Evolutionary conservation across 2,329 filamentous ascomycete species (phyloP).

Genomic region (Monosporascus sp.): DNA sequence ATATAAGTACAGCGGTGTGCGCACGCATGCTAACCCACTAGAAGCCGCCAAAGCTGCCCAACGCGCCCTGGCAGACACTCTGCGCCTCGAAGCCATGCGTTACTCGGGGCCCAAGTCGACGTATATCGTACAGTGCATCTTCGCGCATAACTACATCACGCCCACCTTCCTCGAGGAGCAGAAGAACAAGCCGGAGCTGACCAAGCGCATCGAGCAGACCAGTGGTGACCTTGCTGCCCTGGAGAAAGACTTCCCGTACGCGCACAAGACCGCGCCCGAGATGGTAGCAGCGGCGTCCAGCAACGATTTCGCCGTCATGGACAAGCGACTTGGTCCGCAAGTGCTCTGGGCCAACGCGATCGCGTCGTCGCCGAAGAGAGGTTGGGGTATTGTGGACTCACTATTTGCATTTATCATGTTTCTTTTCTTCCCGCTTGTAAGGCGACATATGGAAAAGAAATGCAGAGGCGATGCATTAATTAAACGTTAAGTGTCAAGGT

Average conservation of each 20-base stretch:
- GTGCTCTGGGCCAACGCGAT: too few relatives aligned
- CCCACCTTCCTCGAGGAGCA: slow-evolving; percentile 20
- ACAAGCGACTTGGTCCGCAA: too few relatives aligned
- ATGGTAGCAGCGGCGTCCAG: too few relatives aligned
- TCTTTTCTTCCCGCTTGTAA: background rate
- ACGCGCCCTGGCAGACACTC: slow-evolving; percentile 20
- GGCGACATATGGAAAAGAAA: background rate
- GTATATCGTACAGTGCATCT: slow-evolving; percentile 20
- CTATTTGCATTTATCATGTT: background rate
- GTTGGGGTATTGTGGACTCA: too few relatives aligned
- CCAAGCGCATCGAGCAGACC: slow-evolving; percentile 18
- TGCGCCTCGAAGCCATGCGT: slow-evolving; percentile 19
- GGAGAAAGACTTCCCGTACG: too few relatives aligned
- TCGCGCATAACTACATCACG: slow-evolving; percentile 20
- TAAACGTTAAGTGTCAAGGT: too few relatives aligned
- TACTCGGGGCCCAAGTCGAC: slow-evolving; percentile 12
- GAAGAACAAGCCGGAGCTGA: slow-evolving; percentile 19
- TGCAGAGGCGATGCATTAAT: background rate
- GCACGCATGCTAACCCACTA: background rate
- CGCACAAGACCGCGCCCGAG: too few relatives aligned
- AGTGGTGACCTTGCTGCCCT: too few relatives aligned
- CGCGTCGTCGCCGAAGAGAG: too few relatives aligned
- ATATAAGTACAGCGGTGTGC: too few relatives aligned
- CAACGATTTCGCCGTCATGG: too few relatives aligned
- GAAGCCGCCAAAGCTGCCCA: slow-evolving; percentile 15